Conservation (phyloP, 768 basidiomycete genomes). For the Mycena albidolilacea region DNA sequence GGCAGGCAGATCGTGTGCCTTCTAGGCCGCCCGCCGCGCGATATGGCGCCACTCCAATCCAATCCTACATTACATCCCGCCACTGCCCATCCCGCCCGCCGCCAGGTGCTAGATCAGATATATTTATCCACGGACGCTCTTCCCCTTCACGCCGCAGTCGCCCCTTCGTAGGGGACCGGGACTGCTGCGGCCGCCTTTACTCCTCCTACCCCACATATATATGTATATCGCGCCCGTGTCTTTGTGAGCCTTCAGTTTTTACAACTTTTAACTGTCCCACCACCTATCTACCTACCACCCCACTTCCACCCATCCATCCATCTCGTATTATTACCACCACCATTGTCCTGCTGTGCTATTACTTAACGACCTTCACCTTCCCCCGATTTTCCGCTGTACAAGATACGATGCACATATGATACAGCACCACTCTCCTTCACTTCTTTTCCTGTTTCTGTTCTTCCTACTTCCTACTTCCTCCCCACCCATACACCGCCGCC, state of each 20-base stretch:
- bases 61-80: slow-evolving; percentile 22
- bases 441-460: not conserved
- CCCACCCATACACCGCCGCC: not conserved
- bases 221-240: slow-evolving; percentile 18
- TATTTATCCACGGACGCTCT: slow-evolving; percentile 39
- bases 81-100: slow-evolving; percentile 2
- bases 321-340: slow-evolving; percentile 12
- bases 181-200: slow-evolving; percentile 30
- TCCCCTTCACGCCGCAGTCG: slow-evolving; percentile 36
- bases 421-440: not conserved
- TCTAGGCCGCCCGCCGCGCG: slow-evolving; percentile 30
- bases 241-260: not conserved
- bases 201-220: slow-evolving; percentile 11
- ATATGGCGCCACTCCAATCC: slow-evolving; percentile 22
- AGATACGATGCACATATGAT: not conserved
- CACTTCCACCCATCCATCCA: not conserved
- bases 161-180: slow-evolving; percentile 13
- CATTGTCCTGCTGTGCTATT: slow-evolving; percentile 6
- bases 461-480: not conserved
- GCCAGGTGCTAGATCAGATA: slow-evolving; percentile 23
- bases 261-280: too few species aligned
- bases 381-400: slow-evolving; percentile 3
- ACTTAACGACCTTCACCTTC: not conserved
- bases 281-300: not conserved
- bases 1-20: slow-evolving; percentile 23